phyloP scores from a whole-genome alignment of 1,284 basidiomycete genomes.

The Xerocomus alliaceus region DNA sequence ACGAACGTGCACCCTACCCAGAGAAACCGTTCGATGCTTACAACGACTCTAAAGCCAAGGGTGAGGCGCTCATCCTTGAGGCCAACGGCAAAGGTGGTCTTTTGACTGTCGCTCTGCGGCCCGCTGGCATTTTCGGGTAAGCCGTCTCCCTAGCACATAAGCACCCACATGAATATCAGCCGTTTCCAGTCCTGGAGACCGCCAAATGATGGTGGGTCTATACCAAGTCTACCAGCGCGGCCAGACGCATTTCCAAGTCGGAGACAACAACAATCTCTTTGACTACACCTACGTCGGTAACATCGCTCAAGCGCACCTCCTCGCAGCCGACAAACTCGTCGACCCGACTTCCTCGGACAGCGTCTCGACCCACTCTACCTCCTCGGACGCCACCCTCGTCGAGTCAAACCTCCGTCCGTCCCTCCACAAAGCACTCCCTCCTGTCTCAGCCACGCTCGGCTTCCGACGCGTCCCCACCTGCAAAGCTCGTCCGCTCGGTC shows the following conservation, averaged over 20 bases:
- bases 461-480: constrained; percentile 76
- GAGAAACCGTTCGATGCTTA: constrained; percentile 87
- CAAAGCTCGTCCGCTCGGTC: constrained; percentile 79
- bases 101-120: constrained; percentile 88
- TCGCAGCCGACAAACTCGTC: constrained; percentile 87
- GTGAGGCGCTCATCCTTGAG: constrained; percentile 83
- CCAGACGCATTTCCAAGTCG: constrained; percentile 94
- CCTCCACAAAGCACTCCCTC: constrained; percentile 51
- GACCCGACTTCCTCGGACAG: constrained; percentile 40
- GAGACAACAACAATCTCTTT: constrained; percentile 91
- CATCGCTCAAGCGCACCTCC: constrained; percentile 91
- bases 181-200: constrained; percentile 76
- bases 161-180: not conserved
- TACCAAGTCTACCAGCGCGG: constrained; percentile 82
- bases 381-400: constrained; percentile 31
- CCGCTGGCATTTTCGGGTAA: constrained; percentile 97
- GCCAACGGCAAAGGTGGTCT: constrained; percentile 87
- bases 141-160: constrained; percentile 26
- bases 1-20: constrained; percentile 87
- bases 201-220: constrained; percentile 85
- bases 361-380: constrained; percentile 5
- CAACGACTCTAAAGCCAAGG: constrained; percentile 95
- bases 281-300: constrained; percentile 99
- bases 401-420: not conserved
- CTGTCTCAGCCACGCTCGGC: constrained; percentile 70